Conservation (phyloP, 2,329 filamentous ascomycete genomes). For the Penicillium sp. region DNA sequence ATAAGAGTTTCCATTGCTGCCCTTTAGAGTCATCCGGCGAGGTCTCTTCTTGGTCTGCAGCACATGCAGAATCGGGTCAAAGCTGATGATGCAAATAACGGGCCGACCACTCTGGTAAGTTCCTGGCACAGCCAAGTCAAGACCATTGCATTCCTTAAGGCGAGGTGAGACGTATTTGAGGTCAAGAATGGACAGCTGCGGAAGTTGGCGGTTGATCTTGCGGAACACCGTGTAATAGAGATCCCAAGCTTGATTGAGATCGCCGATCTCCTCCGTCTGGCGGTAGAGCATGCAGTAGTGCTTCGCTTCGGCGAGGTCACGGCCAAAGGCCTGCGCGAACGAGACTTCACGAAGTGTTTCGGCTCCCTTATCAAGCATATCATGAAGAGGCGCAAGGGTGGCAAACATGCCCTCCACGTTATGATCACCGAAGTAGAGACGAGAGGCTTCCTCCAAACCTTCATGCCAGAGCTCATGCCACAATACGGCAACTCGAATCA, state of each 20-base stretch:
- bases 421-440: constrained; percentile 94
- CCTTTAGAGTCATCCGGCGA: constrained; percentile 78
- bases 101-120: constrained; percentile 79
- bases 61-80: constrained; percentile 83
- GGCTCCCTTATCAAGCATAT: constrained; percentile 82
- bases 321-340: constrained; percentile 94
- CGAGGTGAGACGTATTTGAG: constrained; percentile 96
- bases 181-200: constrained; percentile 87
- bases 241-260: constrained; percentile 98
- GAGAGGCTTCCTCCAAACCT: constrained; percentile 90
- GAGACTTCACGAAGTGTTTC: constrained; percentile 94
- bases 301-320: constrained; percentile 88
- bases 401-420: constrained; percentile 98
- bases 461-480: constrained; percentile 99
- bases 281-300: constrained; percentile 95
- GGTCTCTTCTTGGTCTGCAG: constrained; percentile 97
- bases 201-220: constrained; percentile 86
- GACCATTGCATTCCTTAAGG: constrained; percentile 74
- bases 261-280: constrained; percentile 80
- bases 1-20: constrained; percentile 78
- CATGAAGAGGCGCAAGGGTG: constrained; percentile 83
- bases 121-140: constrained; percentile 92
- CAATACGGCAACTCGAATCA: constrained; percentile 92
- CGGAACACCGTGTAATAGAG: constrained; percentile 98
- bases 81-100: constrained; percentile 79